phyloP scores from a whole-genome alignment of 345 rosid species.

The Carallia pectinifolia region DNA sequence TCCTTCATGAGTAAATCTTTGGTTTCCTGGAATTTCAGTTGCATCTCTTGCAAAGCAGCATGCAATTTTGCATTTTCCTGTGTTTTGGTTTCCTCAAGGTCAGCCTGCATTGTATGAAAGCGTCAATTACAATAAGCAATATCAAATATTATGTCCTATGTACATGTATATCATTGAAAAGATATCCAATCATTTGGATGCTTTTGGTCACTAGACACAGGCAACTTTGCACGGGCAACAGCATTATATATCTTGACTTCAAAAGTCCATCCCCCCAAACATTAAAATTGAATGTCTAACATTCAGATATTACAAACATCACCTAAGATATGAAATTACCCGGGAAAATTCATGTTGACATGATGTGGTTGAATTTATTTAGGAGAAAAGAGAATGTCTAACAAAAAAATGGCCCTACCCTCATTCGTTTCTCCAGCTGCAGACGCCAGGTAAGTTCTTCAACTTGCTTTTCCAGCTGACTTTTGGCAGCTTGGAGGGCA shows the following conservation, averaged over 20 bases:
- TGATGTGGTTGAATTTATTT: neutral
- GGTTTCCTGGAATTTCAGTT: conserved; percentile 30
- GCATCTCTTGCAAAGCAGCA: conserved; percentile 32
- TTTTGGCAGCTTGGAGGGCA: conserved; percentile 96
- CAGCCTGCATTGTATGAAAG: conserved; percentile 50
- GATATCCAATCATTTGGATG: neutral
- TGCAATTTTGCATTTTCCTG: conserved; percentile 83
- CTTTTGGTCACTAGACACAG: neutral
- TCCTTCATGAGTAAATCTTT: conserved; percentile 35
- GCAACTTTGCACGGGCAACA: no score
- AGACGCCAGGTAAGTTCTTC: conserved; percentile 96
- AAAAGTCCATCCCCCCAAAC: no score
- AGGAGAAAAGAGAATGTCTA: neutral
- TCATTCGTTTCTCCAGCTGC: conserved; percentile 90
- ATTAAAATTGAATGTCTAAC: neutral
- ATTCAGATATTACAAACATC: neutral
- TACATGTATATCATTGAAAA: neutral
- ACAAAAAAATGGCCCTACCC: conserved; percentile 36
- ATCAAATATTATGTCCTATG: neutral
- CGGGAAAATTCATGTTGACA: neutral
- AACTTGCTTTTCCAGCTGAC: conserved; percentile 93
- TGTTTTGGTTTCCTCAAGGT: conserved; percentile 85
- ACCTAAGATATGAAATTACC: neutral
- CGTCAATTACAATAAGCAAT: conserved; percentile 4
- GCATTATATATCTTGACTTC: no score